A percentile compares a stretch with the other conserved stretches of the same genome.
Evolutionary conservation across 2,329 filamentous ascomycete genomes (phyloP).

Genomic region (Epichloe brachyelytri): DNA sequence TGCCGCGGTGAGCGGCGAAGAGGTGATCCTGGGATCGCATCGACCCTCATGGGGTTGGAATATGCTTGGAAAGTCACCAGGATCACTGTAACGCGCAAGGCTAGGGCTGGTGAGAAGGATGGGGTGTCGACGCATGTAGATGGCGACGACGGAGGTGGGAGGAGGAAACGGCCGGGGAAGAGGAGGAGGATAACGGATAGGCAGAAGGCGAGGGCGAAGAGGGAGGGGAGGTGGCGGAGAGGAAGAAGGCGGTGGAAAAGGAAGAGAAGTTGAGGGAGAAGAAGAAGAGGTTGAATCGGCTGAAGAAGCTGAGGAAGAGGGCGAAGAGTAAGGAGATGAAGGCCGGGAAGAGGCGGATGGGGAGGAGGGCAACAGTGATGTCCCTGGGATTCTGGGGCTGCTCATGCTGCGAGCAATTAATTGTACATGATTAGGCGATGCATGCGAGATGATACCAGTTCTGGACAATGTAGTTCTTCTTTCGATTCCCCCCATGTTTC

Average conservation of each 20-base stretch:
- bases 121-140: slow-evolving; percentile 5
- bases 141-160: slow-evolving; percentile 10
- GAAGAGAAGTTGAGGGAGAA: slow-evolving; percentile 46
- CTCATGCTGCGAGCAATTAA: neutral
- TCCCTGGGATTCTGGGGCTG: slow-evolving; percentile 7
- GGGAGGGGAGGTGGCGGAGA: slow-evolving; percentile 25
- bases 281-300: slow-evolving; percentile 47
- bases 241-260: slow-evolving; percentile 31
- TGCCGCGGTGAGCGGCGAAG: slow-evolving; percentile 40
- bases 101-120: neutral
- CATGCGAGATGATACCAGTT: neutral
- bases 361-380: slow-evolving; percentile 9
- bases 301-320: slow-evolving; percentile 46
- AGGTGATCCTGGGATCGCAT: slow-evolving; percentile 31
- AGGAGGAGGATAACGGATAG: slow-evolving; percentile 42
- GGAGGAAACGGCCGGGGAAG: slow-evolving; percentile 41
- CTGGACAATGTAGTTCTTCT: neutral
- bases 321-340: slow-evolving; percentile 48
- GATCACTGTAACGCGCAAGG: slow-evolving; percentile 24
- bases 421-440: neutral
- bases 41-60: slow-evolving; percentile 41
- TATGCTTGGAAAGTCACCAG: slow-evolving; percentile 45
- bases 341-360: slow-evolving; percentile 26
- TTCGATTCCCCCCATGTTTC: too few species aligned
- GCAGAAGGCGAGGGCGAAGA: slow-evolving; percentile 28